These are phyloP conservation scores for Podaxis sp. DNA, from an alignment of 768 basidiomycete genomes.

Conservation along the genomic window DNA sequence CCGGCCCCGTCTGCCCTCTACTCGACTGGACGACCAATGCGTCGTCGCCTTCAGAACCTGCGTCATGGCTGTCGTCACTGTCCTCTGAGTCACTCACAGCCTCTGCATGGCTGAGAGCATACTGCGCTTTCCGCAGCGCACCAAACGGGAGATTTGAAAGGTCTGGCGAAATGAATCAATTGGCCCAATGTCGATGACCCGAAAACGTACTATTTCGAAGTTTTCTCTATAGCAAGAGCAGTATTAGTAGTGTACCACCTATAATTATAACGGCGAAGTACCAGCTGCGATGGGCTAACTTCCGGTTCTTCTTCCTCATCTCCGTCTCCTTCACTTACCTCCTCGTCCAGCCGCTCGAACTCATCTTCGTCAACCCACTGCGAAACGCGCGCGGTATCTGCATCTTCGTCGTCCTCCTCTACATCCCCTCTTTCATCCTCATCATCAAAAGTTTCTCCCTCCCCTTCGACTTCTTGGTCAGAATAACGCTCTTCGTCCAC, in stretches of 20 bases:
- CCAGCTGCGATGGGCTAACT: slow-evolving; percentile 32
- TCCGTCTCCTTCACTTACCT: slow-evolving; percentile 47
- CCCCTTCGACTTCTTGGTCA: slow-evolving; percentile 4
- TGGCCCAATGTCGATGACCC: not conserved
- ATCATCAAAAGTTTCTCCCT: not conserved
- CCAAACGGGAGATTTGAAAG: slow-evolving; percentile 63
- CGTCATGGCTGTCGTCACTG: slow-evolving; percentile 17
- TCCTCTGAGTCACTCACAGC: slow-evolving; percentile 38
- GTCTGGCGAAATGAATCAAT: slow-evolving; percentile 36
- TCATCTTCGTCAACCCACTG: slow-evolving; percentile 30
- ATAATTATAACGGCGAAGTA: slow-evolving; percentile 13
- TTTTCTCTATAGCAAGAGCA: slow-evolving; percentile 22
- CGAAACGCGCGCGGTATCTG: slow-evolving; percentile 24
- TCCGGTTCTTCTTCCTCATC: slow-evolving; percentile 26
- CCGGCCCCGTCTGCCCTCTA: slow-evolving; percentile 38
- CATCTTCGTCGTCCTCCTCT: slow-evolving; percentile 22
- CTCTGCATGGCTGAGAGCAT: slow-evolving; percentile 44
- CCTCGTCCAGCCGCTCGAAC: slow-evolving; percentile 25
- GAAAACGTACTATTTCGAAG: slow-evolving; percentile 26
- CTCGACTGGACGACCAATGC: slow-evolving; percentile 23
- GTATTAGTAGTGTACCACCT: not conserved
- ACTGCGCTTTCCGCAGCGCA: slow-evolving; percentile 63
- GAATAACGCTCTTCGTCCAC: slow-evolving; percentile 18
- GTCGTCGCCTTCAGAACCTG: slow-evolving; percentile 15
- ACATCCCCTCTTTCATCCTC: slow-evolving; percentile 14